A percentile compares a stretch with the other conserved stretches of the same genome.
phyloP scores from a whole-genome alignment of 768 basidiomycete genomes.

The Boletellus emodensis region DNA sequence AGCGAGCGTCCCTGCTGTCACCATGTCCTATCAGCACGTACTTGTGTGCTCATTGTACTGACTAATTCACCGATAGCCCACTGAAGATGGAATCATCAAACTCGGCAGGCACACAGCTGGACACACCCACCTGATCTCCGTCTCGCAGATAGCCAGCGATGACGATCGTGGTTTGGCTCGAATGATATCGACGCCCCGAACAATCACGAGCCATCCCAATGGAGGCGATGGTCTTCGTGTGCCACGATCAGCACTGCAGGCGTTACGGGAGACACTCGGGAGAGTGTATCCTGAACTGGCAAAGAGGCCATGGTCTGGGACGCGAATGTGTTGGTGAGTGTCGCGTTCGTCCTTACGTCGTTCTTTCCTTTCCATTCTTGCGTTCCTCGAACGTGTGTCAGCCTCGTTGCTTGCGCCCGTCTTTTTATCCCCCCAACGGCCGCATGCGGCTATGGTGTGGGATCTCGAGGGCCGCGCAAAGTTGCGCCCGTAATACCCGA shows the following conservation, averaged over 20 bases:
- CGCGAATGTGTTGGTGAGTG: conserved; percentile 84
- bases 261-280: conserved; percentile 49
- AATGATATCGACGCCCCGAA: conserved; percentile 72
- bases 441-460: no score
- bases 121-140: conserved; percentile 43
- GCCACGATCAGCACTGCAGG: conserved; percentile 50
- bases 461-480: no score
- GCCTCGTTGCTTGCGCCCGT: no score
- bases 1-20: not conserved
- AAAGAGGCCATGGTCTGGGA: conserved; percentile 62
- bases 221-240: conserved; percentile 55
- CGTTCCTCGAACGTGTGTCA: not conserved
- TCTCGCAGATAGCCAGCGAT: conserved; percentile 2
- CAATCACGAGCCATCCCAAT: conserved; percentile 56
- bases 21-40: not conserved
- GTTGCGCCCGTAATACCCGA: no score
- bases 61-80: conserved; percentile 48
- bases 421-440: not conserved
- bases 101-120: conserved; percentile 75
- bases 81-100: conserved; percentile 66
- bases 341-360: not conserved
- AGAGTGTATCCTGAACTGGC: conserved; percentile 75
- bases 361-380: not conserved
- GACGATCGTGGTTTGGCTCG: conserved; percentile 9
- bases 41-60: not conserved